These are phyloP conservation scores for Ceraceosorus bombacis DNA, from an alignment of 1,284 basidiomycete species.

Conservation along the genomic window DNA sequence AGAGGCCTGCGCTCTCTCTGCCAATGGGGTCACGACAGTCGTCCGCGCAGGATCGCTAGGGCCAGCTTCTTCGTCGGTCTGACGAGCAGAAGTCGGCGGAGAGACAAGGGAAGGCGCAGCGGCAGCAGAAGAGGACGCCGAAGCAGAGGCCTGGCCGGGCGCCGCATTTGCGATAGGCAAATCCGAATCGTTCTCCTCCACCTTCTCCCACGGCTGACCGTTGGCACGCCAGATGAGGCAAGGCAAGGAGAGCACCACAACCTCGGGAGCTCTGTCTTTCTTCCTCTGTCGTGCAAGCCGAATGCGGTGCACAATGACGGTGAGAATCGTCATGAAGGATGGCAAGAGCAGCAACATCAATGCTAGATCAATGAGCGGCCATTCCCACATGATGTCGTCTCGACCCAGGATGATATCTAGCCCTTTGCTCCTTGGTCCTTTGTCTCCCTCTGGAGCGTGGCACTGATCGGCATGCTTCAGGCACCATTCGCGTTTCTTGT, in stretches of 20 bases:
- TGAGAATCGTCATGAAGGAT: conserved; percentile 40
- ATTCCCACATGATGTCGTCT: conserved; percentile 39
- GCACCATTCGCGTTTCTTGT: conserved; percentile 13
- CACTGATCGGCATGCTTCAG: conserved; percentile 3
- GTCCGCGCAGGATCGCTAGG: too few relatives aligned
- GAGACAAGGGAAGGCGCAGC: too few relatives aligned
- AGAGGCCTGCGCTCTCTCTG: not conserved
- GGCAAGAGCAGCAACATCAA: conserved; percentile 43
- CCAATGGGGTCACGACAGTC: too few relatives aligned
- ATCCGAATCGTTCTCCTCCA: conserved; percentile 16
- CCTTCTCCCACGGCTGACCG: conserved; percentile 40
- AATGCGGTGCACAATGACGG: conserved; percentile 39
- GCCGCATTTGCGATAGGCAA: too few relatives aligned
- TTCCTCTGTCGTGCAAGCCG: conserved; percentile 31
- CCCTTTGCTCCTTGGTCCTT: conserved; percentile 10
- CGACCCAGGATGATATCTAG: conserved; percentile 40
- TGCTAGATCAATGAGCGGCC: conserved; percentile 42
- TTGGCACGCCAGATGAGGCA: conserved; percentile 42
- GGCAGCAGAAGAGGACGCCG: too few relatives aligned
- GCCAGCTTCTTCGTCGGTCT: too few relatives aligned
- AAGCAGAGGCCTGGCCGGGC: too few relatives aligned
- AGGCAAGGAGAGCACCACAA: conserved; percentile 36
- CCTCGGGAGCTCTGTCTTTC: conserved; percentile 42
- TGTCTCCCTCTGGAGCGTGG: too few relatives aligned
- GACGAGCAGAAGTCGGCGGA: too few relatives aligned